Evolutionary conservation across 345 rosid genomes (phyloP), one percentile per base, ranked within the genome.

Genomic region (Jatropha curcas): DNA sequence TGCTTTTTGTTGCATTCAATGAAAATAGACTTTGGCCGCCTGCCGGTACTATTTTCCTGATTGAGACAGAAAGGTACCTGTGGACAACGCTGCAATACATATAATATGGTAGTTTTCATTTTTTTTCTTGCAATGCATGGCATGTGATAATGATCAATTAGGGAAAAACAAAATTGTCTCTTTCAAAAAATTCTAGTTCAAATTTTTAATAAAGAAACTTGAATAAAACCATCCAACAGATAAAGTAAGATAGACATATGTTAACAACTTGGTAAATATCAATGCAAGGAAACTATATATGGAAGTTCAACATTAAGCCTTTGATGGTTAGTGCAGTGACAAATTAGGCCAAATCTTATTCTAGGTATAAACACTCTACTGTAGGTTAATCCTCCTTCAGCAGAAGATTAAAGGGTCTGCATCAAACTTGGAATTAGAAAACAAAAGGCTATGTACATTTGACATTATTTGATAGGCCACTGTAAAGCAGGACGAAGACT

Each of bases 111-210:
- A 37, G 41, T 37, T 37, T 37, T 6, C 9, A 37, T 37, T 37
- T 4, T 11, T 8, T n/a, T n/a, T n/a, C n/a, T n/a, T n/a, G n/a
- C n/a, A n/a, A n/a, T n/a, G n/a, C 16, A 9, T 56, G 17, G 48
- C 24, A 28, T 24, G 7, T 20, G 70, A 30, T 48, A 19, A 50
- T 20, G 68, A 45, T 45, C 35, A 46, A 25, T 45, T 20, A 50
- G 22, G 22, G 27, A 9, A 24, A 22, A 25, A 41, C 1, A 41
- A 1, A 65, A 4, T 65, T 27, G 70, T 66, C 58, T 31, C 37
- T 67, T 30, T 50, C 58, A n/a, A 50, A n/a, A 28, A 48, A 67
- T 67, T 67, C 25, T 0, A 65, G 37, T 43, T 31, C 69, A 25
- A 65, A n/a, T 45, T 64, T 27, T 64, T 28, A 65, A 39, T 24